Base-by-base conservation (phyloP, 176 grass and related monocot genomes). In the Zoysia japonica region DNA sequence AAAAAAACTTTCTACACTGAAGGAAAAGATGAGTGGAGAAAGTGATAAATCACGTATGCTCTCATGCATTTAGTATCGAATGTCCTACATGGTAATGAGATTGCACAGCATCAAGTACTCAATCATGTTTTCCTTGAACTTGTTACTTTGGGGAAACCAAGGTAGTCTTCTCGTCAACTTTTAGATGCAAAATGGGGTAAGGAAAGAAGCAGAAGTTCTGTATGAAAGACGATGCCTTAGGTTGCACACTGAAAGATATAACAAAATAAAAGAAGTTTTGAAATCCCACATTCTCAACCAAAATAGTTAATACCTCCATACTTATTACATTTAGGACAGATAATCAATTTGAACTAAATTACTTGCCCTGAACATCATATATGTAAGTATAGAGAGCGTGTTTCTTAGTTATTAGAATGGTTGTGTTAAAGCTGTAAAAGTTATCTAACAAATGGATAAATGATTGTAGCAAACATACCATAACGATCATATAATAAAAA, bases 71-170 rank as follows among this genome's bases (percentile, higher is more conserved):
- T 72, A 54, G 17, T 40, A 19, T 79, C 78, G 72, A 65, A 65
- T 69, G 44, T 6, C 55, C 40, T 9, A 7, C 20, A n/a, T 13
- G 67, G 5, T 61, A 15, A 76, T 54, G 28, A 80, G 41, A 88
- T 76, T 38, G 48, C 35, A 49, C 53, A 68, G 49, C 51, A 83
- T 61, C 63, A 75, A 28, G 36, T 88, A 35, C 19, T 39, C 20
- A 67, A 57, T 65, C 20, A 83, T n/a, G n/a, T 73, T 82, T 56
- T 53, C 39, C 48, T 12, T 74, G 5, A 54, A 8, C 7, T 28
- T 55, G 19, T 45, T 17, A 68, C n/a, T 80, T 69, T 8, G 4
- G 2, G 61, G 6, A 59, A 14, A 42, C 59, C 66, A 80, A 69
- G 2, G 40, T 69, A 69, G 20, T 48, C 11, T 37, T 35, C 14